phyloP scores from a whole-genome alignment of 2,329 filamentous ascomycete genomes.

The Seiridium unicorne region DNA sequence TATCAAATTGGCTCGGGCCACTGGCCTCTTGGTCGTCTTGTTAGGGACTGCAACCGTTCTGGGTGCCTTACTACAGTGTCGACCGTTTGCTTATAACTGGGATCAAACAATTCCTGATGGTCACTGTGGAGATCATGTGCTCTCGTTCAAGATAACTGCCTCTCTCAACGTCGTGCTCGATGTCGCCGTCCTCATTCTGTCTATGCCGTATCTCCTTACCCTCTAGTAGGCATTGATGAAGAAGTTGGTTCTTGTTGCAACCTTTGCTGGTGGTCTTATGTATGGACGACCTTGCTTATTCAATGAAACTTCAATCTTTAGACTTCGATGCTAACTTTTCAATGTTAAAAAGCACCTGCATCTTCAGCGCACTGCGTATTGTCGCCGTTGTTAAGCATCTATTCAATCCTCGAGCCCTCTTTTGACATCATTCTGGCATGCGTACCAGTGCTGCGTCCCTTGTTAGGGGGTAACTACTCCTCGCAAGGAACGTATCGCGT shows the following conservation, averaged over 20 bases:
- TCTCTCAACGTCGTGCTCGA: conserved; percentile 7
- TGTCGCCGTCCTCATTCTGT: conserved; percentile 6
- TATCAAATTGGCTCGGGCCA: not conserved
- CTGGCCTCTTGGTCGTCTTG: not conserved
- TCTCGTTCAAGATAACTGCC: conserved; percentile 1
- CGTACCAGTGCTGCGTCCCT: conserved; percentile 5
- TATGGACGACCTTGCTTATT: not conserved
- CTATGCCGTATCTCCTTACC: conserved; percentile 2
- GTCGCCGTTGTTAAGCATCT: not conserved
- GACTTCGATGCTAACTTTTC: not conserved
- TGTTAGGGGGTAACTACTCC: not conserved
- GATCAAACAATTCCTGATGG: conserved; percentile 1
- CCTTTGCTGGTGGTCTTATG: conserved; percentile 5
- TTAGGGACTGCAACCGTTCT: not conserved
- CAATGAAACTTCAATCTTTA: not conserved
- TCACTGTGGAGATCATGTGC: conserved; percentile 3
- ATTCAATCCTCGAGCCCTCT: conserved; percentile 1
- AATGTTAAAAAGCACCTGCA: not conserved
- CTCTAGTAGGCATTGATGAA: not conserved
- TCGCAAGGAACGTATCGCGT: not conserved
- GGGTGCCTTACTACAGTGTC: conserved; percentile 6
- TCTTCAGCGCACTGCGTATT: conserved; percentile 2
- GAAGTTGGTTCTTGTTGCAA: not conserved
- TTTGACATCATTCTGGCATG: conserved; percentile 8
- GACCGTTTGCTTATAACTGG: conserved; percentile 8